Conservation (phyloP, 306 rosid species). For the Hylodesmum podocarpum region DNA sequence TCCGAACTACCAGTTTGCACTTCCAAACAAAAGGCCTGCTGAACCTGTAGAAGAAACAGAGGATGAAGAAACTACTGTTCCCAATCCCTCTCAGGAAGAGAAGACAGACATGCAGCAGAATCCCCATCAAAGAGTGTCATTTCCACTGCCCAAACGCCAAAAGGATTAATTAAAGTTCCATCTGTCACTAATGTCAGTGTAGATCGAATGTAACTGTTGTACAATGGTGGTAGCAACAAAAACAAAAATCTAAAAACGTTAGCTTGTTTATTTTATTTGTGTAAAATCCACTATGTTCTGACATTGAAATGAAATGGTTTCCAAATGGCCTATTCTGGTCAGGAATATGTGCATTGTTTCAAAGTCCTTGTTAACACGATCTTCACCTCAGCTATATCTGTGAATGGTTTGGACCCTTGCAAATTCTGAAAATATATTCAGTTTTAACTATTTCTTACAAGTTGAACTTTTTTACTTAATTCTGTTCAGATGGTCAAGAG, state of each 20-base stretch:
- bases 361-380: background rate
- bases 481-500: background rate
- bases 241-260: background rate
- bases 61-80: constrained; percentile 58
- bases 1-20: constrained; percentile 77
- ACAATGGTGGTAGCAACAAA: background rate
- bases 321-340: background rate
- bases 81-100: constrained; percentile 60
- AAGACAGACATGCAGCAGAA: constrained; percentile 53
- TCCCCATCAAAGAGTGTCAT: constrained; percentile 74
- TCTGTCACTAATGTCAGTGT: background rate
- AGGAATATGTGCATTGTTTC: background rate
- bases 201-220: background rate
- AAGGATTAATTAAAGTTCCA: constrained; percentile 23
- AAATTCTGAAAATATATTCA: background rate
- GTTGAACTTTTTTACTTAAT: background rate
- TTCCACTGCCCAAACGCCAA: constrained; percentile 66
- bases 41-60: constrained; percentile 72
- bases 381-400: background rate
- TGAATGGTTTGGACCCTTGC: background rate
- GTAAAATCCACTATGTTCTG: background rate
- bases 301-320: background rate
- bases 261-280: background rate
- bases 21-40: constrained; percentile 68
- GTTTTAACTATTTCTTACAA: background rate